Evolutionary conservation across 2,329 filamentous ascomycete genomes (phyloP), one percentile per base, ranked within the genome.

Genomic region (Pseudonectria foliicola): DNA sequence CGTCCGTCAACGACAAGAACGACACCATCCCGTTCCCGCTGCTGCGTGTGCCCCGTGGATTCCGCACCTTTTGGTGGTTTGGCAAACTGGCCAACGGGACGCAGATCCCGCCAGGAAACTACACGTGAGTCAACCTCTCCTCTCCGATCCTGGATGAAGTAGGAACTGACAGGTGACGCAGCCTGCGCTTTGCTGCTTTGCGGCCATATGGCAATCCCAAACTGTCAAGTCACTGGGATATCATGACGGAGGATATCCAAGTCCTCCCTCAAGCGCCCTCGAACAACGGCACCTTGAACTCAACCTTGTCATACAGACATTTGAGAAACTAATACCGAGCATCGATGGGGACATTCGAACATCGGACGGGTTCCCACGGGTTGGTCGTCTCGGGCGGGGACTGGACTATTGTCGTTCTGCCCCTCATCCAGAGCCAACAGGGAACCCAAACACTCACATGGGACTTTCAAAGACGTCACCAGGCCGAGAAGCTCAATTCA

Each of bases 211-310:
- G 64, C 1, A 61, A 64, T 23, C 62, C 59, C 1, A 47, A 55
- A 6, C 54, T 63, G 10, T 56, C 63, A 2, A 60, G 60, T 26
- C 63, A 66, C 35, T 67, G 63, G 64, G 61, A 67, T 25, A 45
- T 64, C 28, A 61, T 61, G 56, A 49, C 55, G 7, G 50, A 55
- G 6, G 52, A 54, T 31, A 54, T 66, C 35, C 51, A 56, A 37
- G 50, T 66, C 8, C 36, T 59, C n/a, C 52, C 58, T 10, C 51
- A 55, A 37, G 50, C 66, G 8, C 36, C 58, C n/a, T 50, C 58
- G 10, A 42, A 45, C n/a, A 57, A 59, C 33, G 25, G 27, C 11
- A 53, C 49, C 18, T 38, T 39, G 11, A 59, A 55, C 29, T 47
- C 47, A 25, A 54, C 49, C 7, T 31, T 33, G 25, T 36, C 34